phyloP scores from a whole-genome alignment of 345 rosid genomes.

The Dipteronia sinensis region DNA sequence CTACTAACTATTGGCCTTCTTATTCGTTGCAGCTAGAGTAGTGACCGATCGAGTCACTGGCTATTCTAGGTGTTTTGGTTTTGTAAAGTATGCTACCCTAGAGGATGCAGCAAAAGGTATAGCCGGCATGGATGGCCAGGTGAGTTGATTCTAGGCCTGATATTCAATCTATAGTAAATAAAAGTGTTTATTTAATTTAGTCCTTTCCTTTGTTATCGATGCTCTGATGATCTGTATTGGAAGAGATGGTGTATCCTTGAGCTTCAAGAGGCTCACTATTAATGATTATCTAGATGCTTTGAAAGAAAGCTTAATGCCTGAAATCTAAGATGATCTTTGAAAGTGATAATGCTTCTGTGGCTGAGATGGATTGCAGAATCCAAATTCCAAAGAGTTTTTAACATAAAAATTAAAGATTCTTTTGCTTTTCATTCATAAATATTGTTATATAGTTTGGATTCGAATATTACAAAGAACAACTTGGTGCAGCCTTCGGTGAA shows the following conservation, averaged over 20 bases:
- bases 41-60: constrained; percentile 82
- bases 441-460: neutral
- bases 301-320: neutral
- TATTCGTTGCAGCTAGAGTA: constrained; percentile 58
- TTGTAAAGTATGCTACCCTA: constrained; percentile 72
- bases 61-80: constrained; percentile 91
- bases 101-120: constrained; percentile 88
- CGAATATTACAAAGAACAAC: neutral
- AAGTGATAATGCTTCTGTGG: neutral
- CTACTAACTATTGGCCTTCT: constrained; percentile 3
- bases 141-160: constrained; percentile 25
- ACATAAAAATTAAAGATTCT: neutral
- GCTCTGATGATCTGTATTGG: neutral
- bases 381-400: neutral
- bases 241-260: neutral
- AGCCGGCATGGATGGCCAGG: constrained; percentile 93
- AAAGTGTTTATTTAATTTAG: neutral
- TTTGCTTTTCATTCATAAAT: neutral
- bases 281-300: neutral
- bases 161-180: neutral
- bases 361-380: neutral
- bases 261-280: neutral
- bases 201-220: neutral
- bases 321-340: neutral
- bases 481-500: neutral